Percentiles rank a stretch among this genome's conserved stretches.
These are phyloP conservation scores for Zygoascus tannicola DNA, from an alignment of 805 yeast genomes.

Conservation along the genomic window DNA sequence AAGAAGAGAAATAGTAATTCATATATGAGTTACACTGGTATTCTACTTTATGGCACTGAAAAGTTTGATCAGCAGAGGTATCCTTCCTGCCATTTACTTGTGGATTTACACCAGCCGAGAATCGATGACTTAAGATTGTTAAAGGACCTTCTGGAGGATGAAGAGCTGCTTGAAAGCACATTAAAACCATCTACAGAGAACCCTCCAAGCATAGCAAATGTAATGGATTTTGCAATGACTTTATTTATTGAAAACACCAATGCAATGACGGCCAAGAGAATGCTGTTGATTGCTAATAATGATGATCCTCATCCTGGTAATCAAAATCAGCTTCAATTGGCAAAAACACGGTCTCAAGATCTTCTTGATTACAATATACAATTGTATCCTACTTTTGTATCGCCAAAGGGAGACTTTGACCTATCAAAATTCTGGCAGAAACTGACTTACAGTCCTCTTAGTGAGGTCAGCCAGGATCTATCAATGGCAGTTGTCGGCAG, in stretches of 20 bases:
- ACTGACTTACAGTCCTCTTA: constrained; percentile 21
- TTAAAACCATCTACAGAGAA: constrained; percentile 14
- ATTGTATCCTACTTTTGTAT: constrained; percentile 57
- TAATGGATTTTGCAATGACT: constrained; percentile 36
- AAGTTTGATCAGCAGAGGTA: constrained; percentile 26
- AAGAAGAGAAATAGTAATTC: constrained; percentile 53
- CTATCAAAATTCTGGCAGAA: constrained; percentile 43
- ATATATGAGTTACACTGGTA: constrained; percentile 68
- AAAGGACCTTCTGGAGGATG: constrained; percentile 42
- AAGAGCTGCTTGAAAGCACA: constrained; percentile 12
- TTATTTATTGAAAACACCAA: constrained; percentile 20
- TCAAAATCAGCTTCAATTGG: constrained; percentile 34
- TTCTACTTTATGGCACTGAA: constrained; percentile 39
- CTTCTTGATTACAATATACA: constrained; percentile 43
- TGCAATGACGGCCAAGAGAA: constrained; percentile 45
- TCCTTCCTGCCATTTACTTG: constrained; percentile 32
- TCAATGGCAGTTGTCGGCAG: constrained; percentile 16
- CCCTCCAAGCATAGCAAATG: constrained; percentile 30
- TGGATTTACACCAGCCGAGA: constrained; percentile 47
- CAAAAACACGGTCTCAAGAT: constrained; percentile 53
- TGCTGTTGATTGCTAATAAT: constrained; percentile 67
- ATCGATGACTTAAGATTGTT: constrained; percentile 42
- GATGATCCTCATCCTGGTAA: constrained; percentile 49
- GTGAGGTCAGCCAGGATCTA: constrained; percentile 25
- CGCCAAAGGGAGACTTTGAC: constrained; percentile 34